Base-by-base conservation (phyloP, 768 basidiomycete species). In the Suillus fuscotomentosus region DNA sequence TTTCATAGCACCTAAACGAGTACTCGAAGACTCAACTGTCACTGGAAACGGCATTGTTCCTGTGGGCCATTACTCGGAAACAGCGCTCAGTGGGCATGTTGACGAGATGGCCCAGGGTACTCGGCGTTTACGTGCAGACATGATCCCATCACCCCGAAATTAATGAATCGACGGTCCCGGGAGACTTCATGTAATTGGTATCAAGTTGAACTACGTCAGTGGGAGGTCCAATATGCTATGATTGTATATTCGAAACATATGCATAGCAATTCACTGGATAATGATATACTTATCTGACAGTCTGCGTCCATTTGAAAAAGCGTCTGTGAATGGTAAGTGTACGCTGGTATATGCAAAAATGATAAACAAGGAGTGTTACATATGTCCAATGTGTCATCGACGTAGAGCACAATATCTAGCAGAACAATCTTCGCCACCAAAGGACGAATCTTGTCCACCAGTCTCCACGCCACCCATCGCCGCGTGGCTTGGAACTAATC, bases 361-460 rank as follows among this genome's bases (percentile, higher is more conserved):
- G 68, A 76, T 67, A 65, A 65, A 73, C 74, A 75, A 76, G 65
- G 71, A 71, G 65, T 70, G 76, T 63, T 76, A 76, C 75, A 76
- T 72, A 70, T 76, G 73, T 77, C 69, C 76, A 70, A 65, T 69
- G 67, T 74, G 63, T 63, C 9, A 43, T 70, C 31, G 69, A 61
- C 34, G 54, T 54, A 54, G 68, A 66, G 67, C 72, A 76, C 70
- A 66, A 54, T 54, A 54, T 54, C 77, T 83, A 93, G 77, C 91
- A 91, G 77, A 94, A 94, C 56, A 89, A 67, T 75, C 83, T 85
- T 74, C 84, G 86, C 85, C 88, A 92, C 94, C 94, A 95, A 54
- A 87, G 75, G 69, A 86, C 78, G 71, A 95, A 87, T 67, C 89
- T 81, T 51, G 85, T 85, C 92, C 92, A 95, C 86, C 88, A 91